These are phyloP conservation scores for Exsudoporus frostii DNA, from an alignment of 768 basidiomycete genomes.

Conservation along the genomic window DNA sequence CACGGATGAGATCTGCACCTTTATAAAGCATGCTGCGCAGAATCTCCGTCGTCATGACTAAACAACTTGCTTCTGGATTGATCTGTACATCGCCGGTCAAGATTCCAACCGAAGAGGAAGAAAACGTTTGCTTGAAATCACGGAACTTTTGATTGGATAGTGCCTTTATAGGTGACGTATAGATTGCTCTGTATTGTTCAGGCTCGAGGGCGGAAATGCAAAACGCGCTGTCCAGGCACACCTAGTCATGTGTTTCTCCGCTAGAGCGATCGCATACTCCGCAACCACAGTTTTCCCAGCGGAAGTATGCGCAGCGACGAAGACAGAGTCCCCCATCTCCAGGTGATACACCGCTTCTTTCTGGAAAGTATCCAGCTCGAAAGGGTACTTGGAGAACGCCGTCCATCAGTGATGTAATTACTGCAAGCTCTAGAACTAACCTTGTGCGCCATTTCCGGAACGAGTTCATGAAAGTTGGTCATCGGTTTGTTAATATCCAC, in stretches of 20 bases:
- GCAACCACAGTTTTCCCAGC: constrained; percentile 99
- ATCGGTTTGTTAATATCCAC: constrained; percentile 91
- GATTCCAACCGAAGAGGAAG: constrained; percentile 88
- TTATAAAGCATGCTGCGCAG: constrained; percentile 98
- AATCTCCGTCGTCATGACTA: constrained; percentile 99
- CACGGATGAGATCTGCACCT: constrained; percentile 95
- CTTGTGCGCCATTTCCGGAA: constrained; percentile 95
- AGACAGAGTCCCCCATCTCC: constrained; percentile 96
- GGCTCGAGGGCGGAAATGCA: constrained; percentile 9
- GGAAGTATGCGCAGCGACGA: constrained; percentile 99
- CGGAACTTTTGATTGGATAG: constrained; percentile 98
- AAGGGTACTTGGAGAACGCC: constrained; percentile 77
- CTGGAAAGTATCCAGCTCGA: constrained; percentile 97
- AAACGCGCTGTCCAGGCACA: constrained; percentile 32
- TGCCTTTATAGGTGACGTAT: constrained; percentile 98
- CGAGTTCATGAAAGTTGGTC: constrained; percentile 84
- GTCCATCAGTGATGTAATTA: constrained; percentile 2
- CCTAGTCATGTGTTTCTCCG: constrained; percentile 99
- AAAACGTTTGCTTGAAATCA: constrained; percentile 97
- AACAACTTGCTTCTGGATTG: constrained; percentile 94
- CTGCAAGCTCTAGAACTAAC: constrained; percentile 37
- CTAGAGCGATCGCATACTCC: constrained; percentile 96
- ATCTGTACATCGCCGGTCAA: constrained; percentile 99
- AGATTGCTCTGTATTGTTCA: constrained; percentile 71
- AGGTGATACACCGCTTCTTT: constrained; percentile 98